Base-by-base conservation (phyloP, 768 basidiomycete genomes). In the Hortiboletus flavorubellus region DNA sequence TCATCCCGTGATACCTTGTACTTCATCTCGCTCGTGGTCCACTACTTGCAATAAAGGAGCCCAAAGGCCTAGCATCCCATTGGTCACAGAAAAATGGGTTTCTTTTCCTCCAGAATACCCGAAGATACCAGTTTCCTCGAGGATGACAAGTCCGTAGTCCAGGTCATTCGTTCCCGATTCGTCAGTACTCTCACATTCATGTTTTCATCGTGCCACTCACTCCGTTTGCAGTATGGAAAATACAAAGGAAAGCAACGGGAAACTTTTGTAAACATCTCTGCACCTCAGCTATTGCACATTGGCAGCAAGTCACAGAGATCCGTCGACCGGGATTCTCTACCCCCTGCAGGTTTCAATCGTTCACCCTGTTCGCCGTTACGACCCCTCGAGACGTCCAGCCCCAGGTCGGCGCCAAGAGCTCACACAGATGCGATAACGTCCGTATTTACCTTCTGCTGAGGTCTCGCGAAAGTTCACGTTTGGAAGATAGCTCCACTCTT, bases 81-180 rank as follows among this genome's bases (percentile, higher is more conserved):
- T 54, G 31, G 35, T 31, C 46, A 21, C 51, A 39, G 48, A 14
- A 41, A 56, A 48, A 70, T 71, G 70, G 70, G 70, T 10, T 73
- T 71, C 60, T 71, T 71, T 42, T 68, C 72, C 5, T 69, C 70
- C 42, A 59, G 53, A 21, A 61, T 53, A 33, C 23, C 56, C 16
- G 54, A 56, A 39, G 62, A 62, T 15, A 49, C 67, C 51, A 56
- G 14, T 15, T 34, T 58, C 29, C 49, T 62, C 23, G 59, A 68
- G 50, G 60, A 64, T 40, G 74, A 80, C 63, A 78, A 72, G 68
- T 79, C 80, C 31, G 80, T 84, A 49, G 69, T 81, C 30, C 75
- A 78, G 56, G 80, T 81, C 64, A 81, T 84, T 49, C 80, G 83
- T 63, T 83, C 83, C 63, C 77, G 83, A 69, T 82, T 84, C 62